Percentiles rank a stretch among this genome's conserved stretches.
phyloP scores from a whole-genome alignment of 495 filamentous ascomycete species.

The Penicillium malachiteum region DNA sequence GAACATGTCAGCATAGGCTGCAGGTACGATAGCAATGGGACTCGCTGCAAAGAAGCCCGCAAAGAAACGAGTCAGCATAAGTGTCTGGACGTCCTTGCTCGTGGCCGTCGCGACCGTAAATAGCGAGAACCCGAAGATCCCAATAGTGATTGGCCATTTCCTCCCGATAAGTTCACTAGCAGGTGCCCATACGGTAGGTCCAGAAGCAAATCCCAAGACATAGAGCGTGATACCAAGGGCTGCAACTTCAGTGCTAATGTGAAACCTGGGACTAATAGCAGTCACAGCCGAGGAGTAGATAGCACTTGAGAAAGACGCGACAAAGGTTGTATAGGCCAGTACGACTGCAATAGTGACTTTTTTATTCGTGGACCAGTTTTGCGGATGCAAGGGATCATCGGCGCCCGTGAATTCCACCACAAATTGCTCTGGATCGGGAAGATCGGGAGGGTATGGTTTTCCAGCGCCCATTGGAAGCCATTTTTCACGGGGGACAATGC shows the following conservation, averaged over 20 bases:
- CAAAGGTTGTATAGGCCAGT: conserved; percentile 51
- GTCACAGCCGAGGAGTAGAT: conserved; percentile 52
- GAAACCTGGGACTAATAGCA: conserved; percentile 40
- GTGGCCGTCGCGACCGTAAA: conserved; percentile 56
- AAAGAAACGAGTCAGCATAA: conserved; percentile 53
- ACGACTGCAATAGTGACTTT: conserved; percentile 29
- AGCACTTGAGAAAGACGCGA: conserved; percentile 50
- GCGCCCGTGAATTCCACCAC: conserved; percentile 54
- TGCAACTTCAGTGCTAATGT: conserved; percentile 50
- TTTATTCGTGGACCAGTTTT: conserved; percentile 45
- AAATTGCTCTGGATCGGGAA: conserved; percentile 49
- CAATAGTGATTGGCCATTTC: conserved; percentile 52
- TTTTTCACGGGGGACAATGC: conserved; percentile 19
- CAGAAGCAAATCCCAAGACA: conserved; percentile 52
- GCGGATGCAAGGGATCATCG: conserved; percentile 51
- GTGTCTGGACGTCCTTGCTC: conserved; percentile 56
- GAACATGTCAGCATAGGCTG: conserved; percentile 51
- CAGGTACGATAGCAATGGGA: conserved; percentile 48
- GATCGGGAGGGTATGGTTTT: conserved; percentile 42
- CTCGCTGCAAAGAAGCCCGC: conserved; percentile 49
- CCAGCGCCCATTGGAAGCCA: conserved; percentile 40
- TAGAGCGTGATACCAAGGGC: conserved; percentile 55
- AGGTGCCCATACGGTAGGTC: conserved; percentile 60
- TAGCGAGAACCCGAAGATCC: conserved; percentile 50
- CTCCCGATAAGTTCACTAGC: conserved; percentile 74